Base-by-base conservation (phyloP, 176 grass and related monocot genomes). In the Themeda triandra region DNA sequence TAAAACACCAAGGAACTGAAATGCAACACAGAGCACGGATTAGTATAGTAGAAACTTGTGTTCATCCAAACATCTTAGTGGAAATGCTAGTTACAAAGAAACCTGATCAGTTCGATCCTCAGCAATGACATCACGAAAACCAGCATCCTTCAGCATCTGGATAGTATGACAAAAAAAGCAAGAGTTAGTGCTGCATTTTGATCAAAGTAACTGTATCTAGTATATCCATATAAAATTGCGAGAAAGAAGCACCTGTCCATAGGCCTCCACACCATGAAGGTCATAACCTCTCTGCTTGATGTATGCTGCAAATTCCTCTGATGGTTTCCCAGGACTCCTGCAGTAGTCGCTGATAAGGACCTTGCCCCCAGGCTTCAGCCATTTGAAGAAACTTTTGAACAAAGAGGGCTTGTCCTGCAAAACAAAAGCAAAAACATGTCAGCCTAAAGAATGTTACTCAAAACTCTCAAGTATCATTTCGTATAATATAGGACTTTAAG, bases 281-380 rank as follows among this genome's bases (percentile, higher is more conserved):
- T 99, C 91, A 33, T 99, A 99, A 85, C 93, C 93, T 78, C 93
- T 96, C 83, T 96, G 91, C 60, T 91, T 92, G 78, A 99, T 99
- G 73, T 99, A 99, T 6, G 32, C 84, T 23, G 87, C 88, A 81
- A 99, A 96, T 70, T 91, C 96, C 62, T 96, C 90, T 8, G 96
- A 92, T 8, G 96, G 90, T 49, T 73, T 87, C 15, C 91, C 88
- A 42, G 81, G 84, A 33, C 86, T 91, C 88, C 80, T 99, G 78
- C 96, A 99, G 82, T 99, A 99, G 41, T 99, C 96, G 15, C 88
- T 94, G 67, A 99, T 94, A 72, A 99, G 89, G 76, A 99, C 75
- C 89, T 99, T 99, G 13, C 93, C 96, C 4, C 93, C 93, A 83
- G 96, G 96, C 80, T 99, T 99, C 29, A 99, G 84, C 93, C 96